phyloP scores from a whole-genome alignment of 2,329 filamentous ascomycete species.

The Clonostachys rosea region DNA sequence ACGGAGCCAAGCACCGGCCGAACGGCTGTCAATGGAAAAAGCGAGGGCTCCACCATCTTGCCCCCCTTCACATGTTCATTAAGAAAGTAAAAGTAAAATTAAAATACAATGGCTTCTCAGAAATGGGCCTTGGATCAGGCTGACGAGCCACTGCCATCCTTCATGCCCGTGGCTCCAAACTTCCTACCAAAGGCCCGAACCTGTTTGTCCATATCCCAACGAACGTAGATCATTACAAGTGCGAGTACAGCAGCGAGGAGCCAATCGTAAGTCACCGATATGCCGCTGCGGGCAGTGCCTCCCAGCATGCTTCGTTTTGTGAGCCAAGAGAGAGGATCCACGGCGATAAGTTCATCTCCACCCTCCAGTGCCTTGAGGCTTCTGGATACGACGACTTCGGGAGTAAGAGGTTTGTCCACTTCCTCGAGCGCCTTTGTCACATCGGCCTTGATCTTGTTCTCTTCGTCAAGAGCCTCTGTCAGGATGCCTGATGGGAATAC shows the following conservation, averaged over 20 bases:
- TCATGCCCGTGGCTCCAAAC: background rate
- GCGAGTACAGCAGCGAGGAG: background rate
- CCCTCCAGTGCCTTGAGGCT: conserved; percentile 2
- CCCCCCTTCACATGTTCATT: no score
- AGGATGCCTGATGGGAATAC: conserved; percentile 74
- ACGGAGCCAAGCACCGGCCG: no score
- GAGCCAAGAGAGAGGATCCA: background rate
- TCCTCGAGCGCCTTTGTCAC: conserved; percentile 71
- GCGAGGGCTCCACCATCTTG: no score
- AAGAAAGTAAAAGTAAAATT: no score
- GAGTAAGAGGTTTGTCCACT: conserved; percentile 65
- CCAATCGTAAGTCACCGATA: background rate
- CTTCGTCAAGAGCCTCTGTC: conserved; percentile 65
- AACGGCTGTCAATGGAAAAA: no score
- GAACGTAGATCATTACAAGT: background rate
- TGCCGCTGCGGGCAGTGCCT: background rate
- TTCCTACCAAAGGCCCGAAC: background rate
- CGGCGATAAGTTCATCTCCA: conserved; percentile 2
- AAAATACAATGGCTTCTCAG: no score
- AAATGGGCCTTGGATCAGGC: no score
- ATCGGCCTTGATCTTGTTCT: conserved; percentile 69
- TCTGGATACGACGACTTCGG: conserved; percentile 26
- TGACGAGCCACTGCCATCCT: background rate
- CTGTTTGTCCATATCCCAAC: background rate
- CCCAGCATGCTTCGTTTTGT: background rate